Evolutionary conservation across 2,329 filamentous ascomycete species (phyloP).

Genomic region (Cytospora chrysosperma): DNA sequence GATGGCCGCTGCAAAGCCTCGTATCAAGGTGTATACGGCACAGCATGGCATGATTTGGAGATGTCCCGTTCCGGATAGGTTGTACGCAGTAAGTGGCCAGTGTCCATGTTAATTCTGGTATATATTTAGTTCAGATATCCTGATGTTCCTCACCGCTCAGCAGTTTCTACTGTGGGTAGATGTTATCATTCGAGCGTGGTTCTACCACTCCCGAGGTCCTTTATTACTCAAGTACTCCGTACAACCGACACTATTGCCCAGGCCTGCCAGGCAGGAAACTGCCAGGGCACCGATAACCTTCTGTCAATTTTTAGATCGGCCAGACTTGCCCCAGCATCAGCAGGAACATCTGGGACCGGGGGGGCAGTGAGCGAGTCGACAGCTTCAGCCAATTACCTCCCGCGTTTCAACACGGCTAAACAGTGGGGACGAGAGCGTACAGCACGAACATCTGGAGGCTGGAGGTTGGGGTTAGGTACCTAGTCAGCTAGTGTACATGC

Average conservation of each 20-base stretch:
- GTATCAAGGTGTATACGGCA: too few relatives aligned
- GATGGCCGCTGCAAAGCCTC: conserved; percentile 7
- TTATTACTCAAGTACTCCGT: too few relatives aligned
- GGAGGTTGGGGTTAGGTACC: too few relatives aligned
- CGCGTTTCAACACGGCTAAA: neutral
- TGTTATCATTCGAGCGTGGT: neutral
- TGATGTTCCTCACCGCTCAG: neutral
- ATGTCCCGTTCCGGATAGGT: neutral
- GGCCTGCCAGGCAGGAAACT: too few relatives aligned
- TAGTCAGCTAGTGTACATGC: too few relatives aligned
- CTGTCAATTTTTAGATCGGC: neutral
- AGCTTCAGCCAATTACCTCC: neutral
- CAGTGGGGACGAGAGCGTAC: too few relatives aligned
- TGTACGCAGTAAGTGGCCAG: neutral
- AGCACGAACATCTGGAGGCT: neutral
- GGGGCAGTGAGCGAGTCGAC: too few relatives aligned
- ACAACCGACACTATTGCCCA: too few relatives aligned
- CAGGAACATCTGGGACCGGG: too few relatives aligned
- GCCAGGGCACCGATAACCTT: too few relatives aligned
- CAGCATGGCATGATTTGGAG: neutral
- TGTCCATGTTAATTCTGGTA: neutral
- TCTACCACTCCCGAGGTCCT: too few relatives aligned
- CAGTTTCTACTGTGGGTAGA: neutral
- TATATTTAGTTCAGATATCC: neutral
- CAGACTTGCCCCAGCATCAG: neutral